Base-by-base conservation (phyloP, 345 rosid genomes). In the Physaria fendleri region DNA sequence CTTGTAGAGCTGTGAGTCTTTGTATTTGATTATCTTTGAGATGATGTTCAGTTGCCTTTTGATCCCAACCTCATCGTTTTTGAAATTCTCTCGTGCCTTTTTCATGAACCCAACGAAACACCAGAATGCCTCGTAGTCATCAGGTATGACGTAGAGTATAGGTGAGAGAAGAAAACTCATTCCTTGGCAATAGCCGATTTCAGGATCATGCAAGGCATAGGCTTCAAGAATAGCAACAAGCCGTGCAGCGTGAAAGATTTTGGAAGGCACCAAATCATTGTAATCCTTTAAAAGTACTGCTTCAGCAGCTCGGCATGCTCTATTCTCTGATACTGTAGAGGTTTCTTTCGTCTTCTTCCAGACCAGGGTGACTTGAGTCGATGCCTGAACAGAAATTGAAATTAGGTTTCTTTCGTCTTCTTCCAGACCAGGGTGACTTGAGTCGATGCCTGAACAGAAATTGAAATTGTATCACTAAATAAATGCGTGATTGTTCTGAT, bases 141-240 rank as follows among this genome's bases (percentile, higher is more conserved):
- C 95, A 0, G 84, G 33, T 35, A 94, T 77, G 39, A 82, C 88
- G 2, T 92, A 40, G 50, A 90, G 76, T 71, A 94, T 82, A 14
- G 99, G 99, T 59, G 97, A 83, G 41, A 94, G 97, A 30, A 94
- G 78, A 68, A 90, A 97, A 27, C 97, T 90, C 99, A 94, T 94
- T 45, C 99, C 99, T 75, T 94, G 99, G 76, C 99, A 94, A 59
- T 94, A 94, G 23, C 99, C 99, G 45, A 85, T 90, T 65, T 93
- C 96, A 24, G 92, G 81, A 76, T 93, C 97, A 46, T 87, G 77
- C 18, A 90, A 67, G 2, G 96, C 87, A 54, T 94, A 94, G 27
- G 99, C 97, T 78, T 94, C 99, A 5, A 94, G 96, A 66, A 94
- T 77, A 56, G 97, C 82, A 47, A 87, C 97, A 34, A 94, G 71